These are phyloP conservation scores for Lobosporangium transversale DNA, from an alignment of 192 early-diverging fungal species.

Conservation along the genomic window DNA sequence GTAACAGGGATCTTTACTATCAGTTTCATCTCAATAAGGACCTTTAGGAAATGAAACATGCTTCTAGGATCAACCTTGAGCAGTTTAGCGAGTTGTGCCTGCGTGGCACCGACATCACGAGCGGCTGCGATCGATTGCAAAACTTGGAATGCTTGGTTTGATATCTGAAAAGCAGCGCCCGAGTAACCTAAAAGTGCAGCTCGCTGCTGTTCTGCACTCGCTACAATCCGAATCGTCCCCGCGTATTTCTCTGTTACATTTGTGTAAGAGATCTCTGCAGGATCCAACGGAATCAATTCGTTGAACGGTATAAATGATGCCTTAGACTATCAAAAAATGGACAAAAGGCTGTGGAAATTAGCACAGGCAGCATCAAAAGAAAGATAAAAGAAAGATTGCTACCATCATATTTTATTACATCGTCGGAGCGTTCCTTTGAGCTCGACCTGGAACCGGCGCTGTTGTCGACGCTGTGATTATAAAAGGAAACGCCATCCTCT, in stretches of 20 bases:
- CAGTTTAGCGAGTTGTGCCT: slow-evolving; percentile 65
- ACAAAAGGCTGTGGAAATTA: background rate
- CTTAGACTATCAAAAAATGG: slow-evolving; percentile 1
- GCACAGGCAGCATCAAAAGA: background rate
- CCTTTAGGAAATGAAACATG: slow-evolving; percentile 71
- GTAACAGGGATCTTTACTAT: slow-evolving; percentile 75
- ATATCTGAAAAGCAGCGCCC: slow-evolving; percentile 29
- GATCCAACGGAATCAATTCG: background rate
- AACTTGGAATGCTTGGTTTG: slow-evolving; percentile 44
- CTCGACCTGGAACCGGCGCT: too few relatives aligned
- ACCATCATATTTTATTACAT: slow-evolving; percentile 1
- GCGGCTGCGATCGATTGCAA: slow-evolving; percentile 57
- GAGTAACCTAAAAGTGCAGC: slow-evolving; percentile 52
- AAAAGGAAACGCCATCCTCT: slow-evolving; percentile 28
- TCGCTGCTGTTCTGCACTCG: slow-evolving; percentile 31
- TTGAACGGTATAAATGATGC: slow-evolving; percentile 14
- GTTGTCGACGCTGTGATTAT: background rate
- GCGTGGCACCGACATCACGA: slow-evolving; percentile 63
- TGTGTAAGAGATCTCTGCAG: slow-evolving; percentile 12
- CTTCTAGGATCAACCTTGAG: slow-evolving; percentile 67
- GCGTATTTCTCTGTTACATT: slow-evolving; percentile 17
- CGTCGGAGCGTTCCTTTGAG: background rate
- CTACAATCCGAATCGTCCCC: slow-evolving; percentile 53
- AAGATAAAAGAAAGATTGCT: background rate
- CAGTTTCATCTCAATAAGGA: slow-evolving; percentile 54